phyloP scores from a whole-genome alignment of 2,329 filamentous ascomycete genomes.

The Monosporascus sp. region DNA sequence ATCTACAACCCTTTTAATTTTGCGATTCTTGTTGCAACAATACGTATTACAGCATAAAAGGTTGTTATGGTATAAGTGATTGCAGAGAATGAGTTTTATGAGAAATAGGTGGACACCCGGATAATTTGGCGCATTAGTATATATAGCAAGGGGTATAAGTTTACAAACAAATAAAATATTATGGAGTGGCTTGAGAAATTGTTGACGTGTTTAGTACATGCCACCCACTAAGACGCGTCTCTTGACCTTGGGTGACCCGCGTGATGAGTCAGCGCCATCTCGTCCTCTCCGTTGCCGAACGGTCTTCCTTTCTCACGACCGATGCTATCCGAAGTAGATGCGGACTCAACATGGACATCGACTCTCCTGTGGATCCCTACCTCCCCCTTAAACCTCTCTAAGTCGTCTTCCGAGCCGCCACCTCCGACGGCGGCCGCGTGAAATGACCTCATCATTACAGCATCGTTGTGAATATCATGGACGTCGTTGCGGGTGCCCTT shows the following conservation, averaged over 20 bases:
- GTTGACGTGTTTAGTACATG: too few species aligned
- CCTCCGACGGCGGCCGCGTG: slow-evolving; percentile 3
- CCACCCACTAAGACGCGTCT: not conserved
- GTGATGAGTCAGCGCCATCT: slow-evolving; percentile 5
- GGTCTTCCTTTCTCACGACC: not conserved
- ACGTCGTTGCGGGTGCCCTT: not conserved
- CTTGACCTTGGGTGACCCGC: slow-evolving; percentile 5
- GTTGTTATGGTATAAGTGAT: too few species aligned
- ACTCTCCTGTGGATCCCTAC: slow-evolving; percentile 6
- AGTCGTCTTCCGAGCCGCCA: slow-evolving; percentile 2
- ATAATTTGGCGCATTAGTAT: too few species aligned
- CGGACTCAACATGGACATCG: slow-evolving; percentile 7
- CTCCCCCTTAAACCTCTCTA: slow-evolving; percentile 1
- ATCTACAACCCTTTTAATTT: too few species aligned
- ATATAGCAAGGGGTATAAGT: too few species aligned
- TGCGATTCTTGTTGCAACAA: too few species aligned
- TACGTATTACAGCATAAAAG: too few species aligned
- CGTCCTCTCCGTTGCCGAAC: slow-evolving; percentile 5
- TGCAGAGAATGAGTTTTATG: too few species aligned
- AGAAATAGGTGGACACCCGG: too few species aligned
- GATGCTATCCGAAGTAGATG: slow-evolving; percentile 5
- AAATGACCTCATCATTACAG: slow-evolving; percentile 6
- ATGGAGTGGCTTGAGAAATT: too few species aligned
- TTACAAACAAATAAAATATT: too few species aligned
- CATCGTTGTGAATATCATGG: slow-evolving; percentile 4